phyloP scores from a whole-genome alignment of 129 eudicot species.

The Lonicera japonica region DNA sequence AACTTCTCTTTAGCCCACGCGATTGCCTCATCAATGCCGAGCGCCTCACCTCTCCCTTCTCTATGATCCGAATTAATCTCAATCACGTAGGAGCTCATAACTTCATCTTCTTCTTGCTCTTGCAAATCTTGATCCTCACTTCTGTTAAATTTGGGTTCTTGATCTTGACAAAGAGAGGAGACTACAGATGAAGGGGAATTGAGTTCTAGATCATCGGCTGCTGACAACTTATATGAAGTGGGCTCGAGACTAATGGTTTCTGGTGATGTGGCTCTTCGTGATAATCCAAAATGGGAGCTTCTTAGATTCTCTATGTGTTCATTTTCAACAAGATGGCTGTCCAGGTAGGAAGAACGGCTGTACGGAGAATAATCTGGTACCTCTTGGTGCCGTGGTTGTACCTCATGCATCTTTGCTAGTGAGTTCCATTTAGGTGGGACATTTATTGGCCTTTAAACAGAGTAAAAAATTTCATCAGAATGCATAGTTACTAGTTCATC shows the following conservation, averaged over 20 bases:
- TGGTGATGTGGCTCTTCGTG: constrained; percentile 43
- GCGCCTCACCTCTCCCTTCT: constrained; percentile 31
- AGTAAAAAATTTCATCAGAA: background rate
- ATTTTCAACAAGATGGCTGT: constrained; percentile 12
- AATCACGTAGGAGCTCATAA: constrained; percentile 65
- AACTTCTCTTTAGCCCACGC: constrained; percentile 87
- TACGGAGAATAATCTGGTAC: constrained; percentile 22
- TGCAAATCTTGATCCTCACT: constrained; percentile 7
- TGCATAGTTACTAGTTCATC: background rate
- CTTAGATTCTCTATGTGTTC: constrained; percentile 25
- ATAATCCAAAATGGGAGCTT: constrained; percentile 38
- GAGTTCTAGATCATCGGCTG: constrained; percentile 47
- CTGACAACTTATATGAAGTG: constrained; percentile 33
- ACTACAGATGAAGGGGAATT: constrained; percentile 61
- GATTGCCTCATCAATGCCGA: constrained; percentile 76
- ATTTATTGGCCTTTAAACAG: constrained; percentile 55
- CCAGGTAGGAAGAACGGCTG: constrained; percentile 16
- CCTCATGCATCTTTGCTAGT: constrained; percentile 33
- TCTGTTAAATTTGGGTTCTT: constrained; percentile 9
- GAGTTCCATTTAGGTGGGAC: constrained; percentile 47
- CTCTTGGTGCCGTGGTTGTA: constrained; percentile 15
- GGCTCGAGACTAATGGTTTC: constrained; percentile 48
- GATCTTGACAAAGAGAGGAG: constrained; percentile 43
- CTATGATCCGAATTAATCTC: constrained; percentile 41
- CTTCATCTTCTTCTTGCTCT: constrained; percentile 42